phyloP scores from a whole-genome alignment of 202 grass and related monocot species.

The Musa balbisiana region DNA sequence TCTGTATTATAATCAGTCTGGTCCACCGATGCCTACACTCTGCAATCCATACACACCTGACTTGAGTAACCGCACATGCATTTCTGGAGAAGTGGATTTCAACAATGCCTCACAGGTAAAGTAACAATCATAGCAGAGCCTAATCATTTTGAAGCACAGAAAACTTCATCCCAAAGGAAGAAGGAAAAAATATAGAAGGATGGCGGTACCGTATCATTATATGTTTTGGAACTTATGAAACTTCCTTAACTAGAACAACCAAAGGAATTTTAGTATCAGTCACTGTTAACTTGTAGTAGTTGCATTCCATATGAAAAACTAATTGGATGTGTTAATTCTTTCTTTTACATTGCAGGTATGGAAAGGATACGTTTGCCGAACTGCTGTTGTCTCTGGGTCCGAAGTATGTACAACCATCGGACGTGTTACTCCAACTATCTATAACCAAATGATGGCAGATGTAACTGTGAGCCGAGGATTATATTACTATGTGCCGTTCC shows the following conservation, averaged over 20 bases:
- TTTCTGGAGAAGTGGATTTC: slow-evolving; percentile 51
- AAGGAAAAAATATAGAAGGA: no score
- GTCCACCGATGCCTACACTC: slow-evolving; percentile 52
- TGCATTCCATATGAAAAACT: no score
- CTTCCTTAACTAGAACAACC: no score
- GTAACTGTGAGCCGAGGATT: slow-evolving; percentile 48
- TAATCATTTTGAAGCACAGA: not conserved
- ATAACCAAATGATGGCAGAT: slow-evolving; percentile 70
- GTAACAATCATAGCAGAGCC: not conserved
- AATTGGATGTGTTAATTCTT: not conserved
- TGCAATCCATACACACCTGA: slow-evolving; percentile 64
- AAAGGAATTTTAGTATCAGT: no score
- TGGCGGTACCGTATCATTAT: no score
- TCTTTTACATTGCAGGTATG: slow-evolving; percentile 25
- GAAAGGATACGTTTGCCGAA: slow-evolving; percentile 53
- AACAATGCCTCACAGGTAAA: slow-evolving; percentile 40
- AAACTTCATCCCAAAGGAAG: no score
- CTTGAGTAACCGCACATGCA: slow-evolving; percentile 46
- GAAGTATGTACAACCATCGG: slow-evolving; percentile 55
- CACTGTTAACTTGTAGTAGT: no score
- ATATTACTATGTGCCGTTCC: slow-evolving; percentile 65
- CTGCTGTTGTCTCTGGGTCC: slow-evolving; percentile 16
- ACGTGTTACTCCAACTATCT: slow-evolving; percentile 51
- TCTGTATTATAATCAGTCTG: slow-evolving; percentile 89
- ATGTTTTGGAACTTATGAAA: no score